phyloP scores from a whole-genome alignment of 129 eudicot genomes.

The Centaurea solstitialis region DNA sequence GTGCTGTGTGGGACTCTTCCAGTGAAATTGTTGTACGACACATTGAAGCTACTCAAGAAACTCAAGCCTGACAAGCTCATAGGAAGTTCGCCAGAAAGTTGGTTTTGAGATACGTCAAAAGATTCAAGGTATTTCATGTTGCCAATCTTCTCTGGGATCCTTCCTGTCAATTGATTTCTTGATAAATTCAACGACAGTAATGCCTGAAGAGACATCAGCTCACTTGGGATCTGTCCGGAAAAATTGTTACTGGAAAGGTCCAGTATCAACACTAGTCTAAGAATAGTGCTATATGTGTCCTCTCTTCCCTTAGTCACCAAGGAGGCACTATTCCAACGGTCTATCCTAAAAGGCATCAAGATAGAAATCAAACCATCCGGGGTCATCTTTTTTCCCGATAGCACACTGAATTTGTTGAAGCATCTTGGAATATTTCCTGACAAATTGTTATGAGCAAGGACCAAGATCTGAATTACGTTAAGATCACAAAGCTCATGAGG shows the following conservation, averaged over 20 bases:
- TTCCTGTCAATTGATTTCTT: slow-evolving; percentile 25
- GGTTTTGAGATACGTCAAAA: slow-evolving; percentile 27
- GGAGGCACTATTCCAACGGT: neutral
- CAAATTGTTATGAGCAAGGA: slow-evolving; percentile 26
- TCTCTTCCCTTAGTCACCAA: slow-evolving; percentile 23
- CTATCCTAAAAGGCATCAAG: neutral
- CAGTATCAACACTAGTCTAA: neutral
- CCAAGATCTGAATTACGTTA: slow-evolving; percentile 19
- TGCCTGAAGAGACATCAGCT: neutral
- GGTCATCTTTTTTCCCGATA: neutral
- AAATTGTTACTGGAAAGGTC: neutral
- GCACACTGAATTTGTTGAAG: neutral
- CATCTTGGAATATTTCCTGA: slow-evolving; percentile 8
- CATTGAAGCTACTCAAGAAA: neutral
- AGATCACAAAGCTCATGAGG: slow-evolving; percentile 29
- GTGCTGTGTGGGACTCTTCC: slow-evolving; percentile 34
- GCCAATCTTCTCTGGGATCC: slow-evolving; percentile 27
- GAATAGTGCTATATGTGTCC: neutral
- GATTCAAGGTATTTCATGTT: slow-evolving; percentile 19
- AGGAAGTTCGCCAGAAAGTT: slow-evolving; percentile 34
- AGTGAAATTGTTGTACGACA: slow-evolving; percentile 15
- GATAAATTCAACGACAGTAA: slow-evolving; percentile 35
- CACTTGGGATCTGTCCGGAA: neutral
- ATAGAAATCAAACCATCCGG: neutral
- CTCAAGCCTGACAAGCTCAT: neutral